Evolutionary conservation across 2,329 filamentous ascomycete genomes (phyloP).

Genomic region (Aureobasidium mangrovei): DNA sequence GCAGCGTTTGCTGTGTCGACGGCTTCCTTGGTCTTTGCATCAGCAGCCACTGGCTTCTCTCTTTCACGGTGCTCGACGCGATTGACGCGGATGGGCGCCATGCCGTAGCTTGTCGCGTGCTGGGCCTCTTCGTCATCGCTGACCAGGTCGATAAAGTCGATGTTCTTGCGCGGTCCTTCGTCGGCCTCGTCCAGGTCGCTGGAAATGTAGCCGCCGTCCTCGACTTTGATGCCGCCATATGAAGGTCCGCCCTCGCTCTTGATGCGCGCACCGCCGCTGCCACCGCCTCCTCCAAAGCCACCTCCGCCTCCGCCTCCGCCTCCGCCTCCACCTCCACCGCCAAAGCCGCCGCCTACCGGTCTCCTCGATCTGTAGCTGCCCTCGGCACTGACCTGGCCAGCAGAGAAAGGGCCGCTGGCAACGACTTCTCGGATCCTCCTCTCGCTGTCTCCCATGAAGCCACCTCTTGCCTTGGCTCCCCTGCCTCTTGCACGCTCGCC

Average conservation of each 20-base stretch:
- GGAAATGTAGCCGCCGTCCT: conserved; percentile 36
- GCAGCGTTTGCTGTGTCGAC: conserved; percentile 16
- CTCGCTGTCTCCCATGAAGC: conserved; percentile 32
- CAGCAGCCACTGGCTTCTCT: conserved; percentile 41
- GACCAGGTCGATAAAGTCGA: conserved; percentile 50
- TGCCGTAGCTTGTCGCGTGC: conserved; percentile 18
- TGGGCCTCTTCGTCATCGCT: conserved; percentile 42
- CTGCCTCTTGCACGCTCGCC: conserved; percentile 23
- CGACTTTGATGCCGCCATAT: conserved; percentile 20
- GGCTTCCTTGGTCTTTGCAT: conserved; percentile 22
- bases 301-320: conserved; percentile 1
- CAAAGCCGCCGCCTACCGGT: conserved; percentile 2
- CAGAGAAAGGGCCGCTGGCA: conserved; percentile 36
- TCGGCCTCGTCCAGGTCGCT: conserved; percentile 45
- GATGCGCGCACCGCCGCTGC: conserved; percentile 22
- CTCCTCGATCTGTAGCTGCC: conserved; percentile 10
- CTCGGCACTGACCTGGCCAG: conserved; percentile 23
- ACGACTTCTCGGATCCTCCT: conserved; percentile 20
- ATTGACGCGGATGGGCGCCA: conserved; percentile 45
- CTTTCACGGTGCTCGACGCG: conserved; percentile 49
- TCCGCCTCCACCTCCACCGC: conserved; percentile 18
- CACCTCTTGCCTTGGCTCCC: conserved; percentile 31
- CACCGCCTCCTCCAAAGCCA: conserved; percentile 12
- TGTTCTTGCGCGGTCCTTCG: conserved; percentile 40
- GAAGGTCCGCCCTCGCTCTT: conserved; percentile 25